Percentiles rank a stretch among this genome's conserved stretches.
Conservation (phyloP, 169 alveolate species). For the Cryptosporidium meleagridis region DNA sequence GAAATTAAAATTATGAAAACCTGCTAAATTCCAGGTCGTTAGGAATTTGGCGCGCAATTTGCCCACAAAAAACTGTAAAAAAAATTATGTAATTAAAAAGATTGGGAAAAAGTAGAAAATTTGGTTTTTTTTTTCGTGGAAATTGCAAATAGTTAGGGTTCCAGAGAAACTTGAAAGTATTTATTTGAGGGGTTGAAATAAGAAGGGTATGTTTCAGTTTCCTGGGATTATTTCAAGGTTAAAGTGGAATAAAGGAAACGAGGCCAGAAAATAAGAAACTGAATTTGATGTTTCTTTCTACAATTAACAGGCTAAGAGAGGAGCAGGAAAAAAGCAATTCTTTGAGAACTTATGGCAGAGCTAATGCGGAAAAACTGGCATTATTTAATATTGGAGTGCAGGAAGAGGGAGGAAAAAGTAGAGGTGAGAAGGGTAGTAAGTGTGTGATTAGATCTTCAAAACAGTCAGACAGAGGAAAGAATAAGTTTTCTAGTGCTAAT, state of each 20-base stretch:
- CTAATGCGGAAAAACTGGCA: neutral
- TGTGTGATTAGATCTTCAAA: neutral
- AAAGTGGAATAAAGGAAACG: neutral
- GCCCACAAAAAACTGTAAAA: conserved; percentile 36
- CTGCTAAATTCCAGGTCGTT: conserved; percentile 20
- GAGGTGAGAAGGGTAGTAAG: neutral
- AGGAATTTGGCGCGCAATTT: conserved; percentile 26
- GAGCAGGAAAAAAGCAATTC: conserved; percentile 17
- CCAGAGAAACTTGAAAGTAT: neutral
- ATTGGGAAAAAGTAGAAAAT: neutral
- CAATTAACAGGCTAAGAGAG: conserved; percentile 54
- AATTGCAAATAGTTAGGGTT: neutral
- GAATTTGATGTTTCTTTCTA: conserved; percentile 54
- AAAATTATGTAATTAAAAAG: neutral
- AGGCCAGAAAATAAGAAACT: neutral
- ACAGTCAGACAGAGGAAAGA: neutral
- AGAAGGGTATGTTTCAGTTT: neutral
- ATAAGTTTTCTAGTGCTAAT: neutral
- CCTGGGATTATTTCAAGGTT: neutral
- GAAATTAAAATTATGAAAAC: neutral
- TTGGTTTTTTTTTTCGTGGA: neutral
- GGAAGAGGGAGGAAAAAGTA: neutral
- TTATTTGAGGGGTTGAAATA: neutral
- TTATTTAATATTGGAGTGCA: neutral
- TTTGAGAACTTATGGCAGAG: neutral